Evolutionary conservation across 352 stramenopile species (phyloP).

Genomic region (Globisporangium canariense): DNA sequence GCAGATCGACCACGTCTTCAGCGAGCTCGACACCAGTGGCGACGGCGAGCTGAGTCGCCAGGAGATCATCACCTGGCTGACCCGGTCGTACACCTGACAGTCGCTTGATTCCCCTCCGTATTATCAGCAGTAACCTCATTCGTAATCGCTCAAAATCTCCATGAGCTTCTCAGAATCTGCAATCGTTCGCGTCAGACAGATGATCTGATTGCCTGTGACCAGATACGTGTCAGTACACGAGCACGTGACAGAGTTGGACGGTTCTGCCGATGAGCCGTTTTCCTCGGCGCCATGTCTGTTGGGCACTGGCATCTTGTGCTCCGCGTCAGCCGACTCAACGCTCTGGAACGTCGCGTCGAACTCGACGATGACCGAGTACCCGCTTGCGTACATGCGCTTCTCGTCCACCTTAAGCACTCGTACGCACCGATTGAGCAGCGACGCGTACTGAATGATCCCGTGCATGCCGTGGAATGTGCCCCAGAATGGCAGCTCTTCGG

Average conservation of each 20-base stretch:
- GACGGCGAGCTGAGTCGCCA: slow-evolving; percentile 56
- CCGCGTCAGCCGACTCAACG: slow-evolving; percentile 24
- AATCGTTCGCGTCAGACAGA: slow-evolving; percentile 75
- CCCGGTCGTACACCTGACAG: slow-evolving; percentile 33
- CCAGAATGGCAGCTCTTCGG: slow-evolving; percentile 79
- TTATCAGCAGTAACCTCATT: slow-evolving; percentile 15
- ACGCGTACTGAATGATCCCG: slow-evolving; percentile 68
- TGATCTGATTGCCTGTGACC: slow-evolving; percentile 69
- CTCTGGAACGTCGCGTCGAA: slow-evolving; percentile 64
- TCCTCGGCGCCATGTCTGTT: not conserved
- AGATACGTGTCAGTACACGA: slow-evolving; percentile 77
- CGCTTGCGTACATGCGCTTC: slow-evolving; percentile 63
- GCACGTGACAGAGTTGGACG: slow-evolving; percentile 39
- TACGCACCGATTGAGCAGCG: slow-evolving; percentile 62
- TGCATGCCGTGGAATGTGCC: slow-evolving; percentile 62
- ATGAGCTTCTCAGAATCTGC: slow-evolving; percentile 78
- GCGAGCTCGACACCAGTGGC: slow-evolving; percentile 55
- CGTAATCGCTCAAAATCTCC: slow-evolving; percentile 13
- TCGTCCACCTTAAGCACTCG: slow-evolving; percentile 53
- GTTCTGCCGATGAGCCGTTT: slow-evolving; percentile 8
- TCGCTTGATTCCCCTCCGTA: not conserved
- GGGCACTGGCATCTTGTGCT: slow-evolving; percentile 15
- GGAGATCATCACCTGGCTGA: slow-evolving; percentile 62
- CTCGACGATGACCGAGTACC: slow-evolving; percentile 76
- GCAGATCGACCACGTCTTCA: slow-evolving; percentile 55